Evolutionary conservation across 345 rosid species (phyloP).

Genomic region (Moricandia moricandioides): DNA sequence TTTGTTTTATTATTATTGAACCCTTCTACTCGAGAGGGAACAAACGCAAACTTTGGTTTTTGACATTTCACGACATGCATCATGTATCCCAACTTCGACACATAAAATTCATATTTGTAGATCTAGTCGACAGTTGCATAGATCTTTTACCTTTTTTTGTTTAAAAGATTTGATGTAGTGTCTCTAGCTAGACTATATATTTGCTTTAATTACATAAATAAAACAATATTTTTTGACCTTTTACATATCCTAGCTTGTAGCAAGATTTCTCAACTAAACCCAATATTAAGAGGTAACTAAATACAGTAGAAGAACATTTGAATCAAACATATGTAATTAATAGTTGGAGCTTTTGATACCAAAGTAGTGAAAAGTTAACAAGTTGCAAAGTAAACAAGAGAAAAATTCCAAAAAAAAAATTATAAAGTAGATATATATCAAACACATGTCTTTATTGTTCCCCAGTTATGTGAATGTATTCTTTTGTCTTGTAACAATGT

Average conservation of each 20-base stretch:
- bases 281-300: not conserved
- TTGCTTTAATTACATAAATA: not conserved
- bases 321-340: not conserved
- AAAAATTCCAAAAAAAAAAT: not conserved
- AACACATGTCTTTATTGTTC: constrained; percentile 21
- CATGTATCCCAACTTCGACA: constrained; percentile 11
- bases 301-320: not conserved
- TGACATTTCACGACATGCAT: constrained; percentile 12
- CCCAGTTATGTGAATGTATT: constrained; percentile 21
- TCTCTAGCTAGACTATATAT: not conserved
- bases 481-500: constrained; percentile 20
- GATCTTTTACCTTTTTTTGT: constrained; percentile 1
- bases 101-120: not conserved
- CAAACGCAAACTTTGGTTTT: constrained; percentile 30
- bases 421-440: constrained; percentile 5
- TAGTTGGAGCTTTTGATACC: not conserved
- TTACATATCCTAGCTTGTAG: not conserved
- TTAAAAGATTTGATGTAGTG: not conserved
- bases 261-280: not conserved
- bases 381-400: not conserved
- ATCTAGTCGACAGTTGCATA: constrained; percentile 23
- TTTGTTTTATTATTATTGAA: constrained; percentile 2
- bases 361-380: not conserved
- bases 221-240: not conserved
- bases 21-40: constrained; percentile 19